A percentile compares a stretch with the other conserved stretches of the same genome.
These are phyloP conservation scores for Corchorus capsularis DNA, from an alignment of 345 rosid genomes.

Conservation along the genomic window DNA sequence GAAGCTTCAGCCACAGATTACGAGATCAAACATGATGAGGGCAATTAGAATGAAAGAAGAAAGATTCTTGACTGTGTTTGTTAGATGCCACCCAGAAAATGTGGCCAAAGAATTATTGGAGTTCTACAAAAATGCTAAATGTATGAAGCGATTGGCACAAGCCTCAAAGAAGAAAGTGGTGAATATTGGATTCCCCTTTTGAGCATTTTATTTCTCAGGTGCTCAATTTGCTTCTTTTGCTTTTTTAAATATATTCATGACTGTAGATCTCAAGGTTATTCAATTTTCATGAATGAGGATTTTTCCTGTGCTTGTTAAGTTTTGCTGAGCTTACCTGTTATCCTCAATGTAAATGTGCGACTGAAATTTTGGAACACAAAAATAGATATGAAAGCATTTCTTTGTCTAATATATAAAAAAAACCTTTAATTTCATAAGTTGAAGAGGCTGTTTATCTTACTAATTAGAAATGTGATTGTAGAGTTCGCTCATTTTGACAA, in stretches of 20 bases:
- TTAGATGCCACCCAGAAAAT: constrained; percentile 56
- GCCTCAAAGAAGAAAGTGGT: constrained; percentile 46
- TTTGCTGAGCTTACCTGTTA: neutral
- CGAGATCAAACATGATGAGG: constrained; percentile 35
- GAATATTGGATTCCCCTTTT: constrained; percentile 71
- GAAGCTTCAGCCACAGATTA: constrained; percentile 54
- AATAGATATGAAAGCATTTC: neutral
- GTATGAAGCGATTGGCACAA: constrained; percentile 62
- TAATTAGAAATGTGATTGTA: neutral
- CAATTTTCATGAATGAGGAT: neutral
- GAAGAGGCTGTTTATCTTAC: neutral
- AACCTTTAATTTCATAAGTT: neutral
- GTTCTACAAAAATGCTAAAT: constrained; percentile 46
- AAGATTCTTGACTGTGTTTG: constrained; percentile 58
- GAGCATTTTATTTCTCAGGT: constrained; percentile 20
- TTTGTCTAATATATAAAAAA: neutral
- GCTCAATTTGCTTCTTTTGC: neutral
- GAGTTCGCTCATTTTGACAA: neutral
- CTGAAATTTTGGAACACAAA: neutral
- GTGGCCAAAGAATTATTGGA: constrained; percentile 61
- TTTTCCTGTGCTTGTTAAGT: neutral
- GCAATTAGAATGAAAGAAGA: constrained; percentile 71
- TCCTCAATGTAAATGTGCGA: neutral
- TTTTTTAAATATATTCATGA: constrained; percentile 2
- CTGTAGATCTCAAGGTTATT: neutral